Percentiles rank a stretch among this genome's conserved stretches.
Conservation (phyloP, 129 eudicot species). For the Pulicaria dysenterica region DNA sequence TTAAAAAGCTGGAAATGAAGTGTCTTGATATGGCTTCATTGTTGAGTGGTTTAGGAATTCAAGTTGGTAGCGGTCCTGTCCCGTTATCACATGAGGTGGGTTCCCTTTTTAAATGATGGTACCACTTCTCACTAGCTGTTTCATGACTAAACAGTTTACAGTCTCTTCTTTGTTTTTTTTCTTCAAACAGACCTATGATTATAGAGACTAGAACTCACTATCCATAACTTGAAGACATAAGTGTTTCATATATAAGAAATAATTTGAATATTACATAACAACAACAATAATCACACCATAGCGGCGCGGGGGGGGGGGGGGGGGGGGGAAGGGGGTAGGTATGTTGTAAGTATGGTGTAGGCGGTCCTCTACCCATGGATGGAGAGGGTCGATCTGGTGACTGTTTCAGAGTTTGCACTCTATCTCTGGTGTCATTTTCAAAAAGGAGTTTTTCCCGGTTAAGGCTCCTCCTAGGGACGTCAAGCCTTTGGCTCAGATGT, state of each 20-base stretch:
- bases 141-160: background rate
- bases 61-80: slow-evolving; percentile 44
- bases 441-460: no score
- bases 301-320: no score
- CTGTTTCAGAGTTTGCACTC: no score
- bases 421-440: no score
- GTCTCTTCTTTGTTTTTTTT: background rate
- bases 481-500: no score
- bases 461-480: no score
- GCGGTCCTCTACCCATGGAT: no score
- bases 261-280: background rate
- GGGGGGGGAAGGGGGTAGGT: no score
- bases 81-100: slow-evolving; percentile 63
- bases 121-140: background rate
- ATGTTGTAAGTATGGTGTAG: no score
- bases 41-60: slow-evolving; percentile 69
- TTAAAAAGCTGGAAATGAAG: slow-evolving; percentile 48
- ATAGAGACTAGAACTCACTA: background rate
- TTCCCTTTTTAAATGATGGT: background rate
- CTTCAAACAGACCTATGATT: background rate
- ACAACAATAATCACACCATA: no score
- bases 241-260: background rate
- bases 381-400: no score
- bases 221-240: background rate
- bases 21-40: slow-evolving; percentile 79